These are phyloP conservation scores for Isoetes engelmannii DNA, from an alignment of 83 land plant genomes.

Conservation along the genomic window DNA sequence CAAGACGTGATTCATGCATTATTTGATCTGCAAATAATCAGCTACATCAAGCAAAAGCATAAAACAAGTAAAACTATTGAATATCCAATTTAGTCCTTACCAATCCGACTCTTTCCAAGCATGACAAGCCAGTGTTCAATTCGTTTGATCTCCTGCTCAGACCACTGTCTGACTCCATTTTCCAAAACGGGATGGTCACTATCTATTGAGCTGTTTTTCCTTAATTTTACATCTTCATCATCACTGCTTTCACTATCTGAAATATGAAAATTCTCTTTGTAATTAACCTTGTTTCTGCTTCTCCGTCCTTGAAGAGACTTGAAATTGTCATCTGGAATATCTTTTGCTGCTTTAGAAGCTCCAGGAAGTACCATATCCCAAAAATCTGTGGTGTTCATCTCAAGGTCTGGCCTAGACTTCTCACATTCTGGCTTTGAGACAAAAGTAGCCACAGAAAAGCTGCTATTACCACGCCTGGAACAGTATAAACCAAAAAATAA, in stretches of 20 bases:
- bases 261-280: constrained; percentile 15
- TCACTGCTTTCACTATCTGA: constrained; percentile 18
- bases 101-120: constrained; percentile 25
- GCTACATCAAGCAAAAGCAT: background rate
- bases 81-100: constrained; percentile 1
- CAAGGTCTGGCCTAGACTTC: constrained; percentile 1
- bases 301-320: background rate
- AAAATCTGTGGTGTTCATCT: constrained; percentile 10
- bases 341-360: constrained; percentile 19
- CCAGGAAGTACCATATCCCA: constrained; percentile 35
- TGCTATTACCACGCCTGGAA: constrained; percentile 29
- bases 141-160: constrained; percentile 30
- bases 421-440: constrained; percentile 17
- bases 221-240: constrained; percentile 6
- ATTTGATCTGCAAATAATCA: constrained; percentile 18
- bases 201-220: background rate
- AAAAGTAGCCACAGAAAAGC: constrained; percentile 36
- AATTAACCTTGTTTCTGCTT: constrained; percentile 26
- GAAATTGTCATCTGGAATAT: background rate
- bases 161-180: constrained; percentile 21
- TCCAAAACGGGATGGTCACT: background rate
- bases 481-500: background rate
- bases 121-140: constrained; percentile 20
- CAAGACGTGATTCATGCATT: constrained; percentile 19
- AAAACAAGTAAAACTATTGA: background rate